Evolutionary conservation across 768 basidiomycete genomes (phyloP), one percentile per base, ranked within the genome.

Genomic region (Kwoniella pini): DNA sequence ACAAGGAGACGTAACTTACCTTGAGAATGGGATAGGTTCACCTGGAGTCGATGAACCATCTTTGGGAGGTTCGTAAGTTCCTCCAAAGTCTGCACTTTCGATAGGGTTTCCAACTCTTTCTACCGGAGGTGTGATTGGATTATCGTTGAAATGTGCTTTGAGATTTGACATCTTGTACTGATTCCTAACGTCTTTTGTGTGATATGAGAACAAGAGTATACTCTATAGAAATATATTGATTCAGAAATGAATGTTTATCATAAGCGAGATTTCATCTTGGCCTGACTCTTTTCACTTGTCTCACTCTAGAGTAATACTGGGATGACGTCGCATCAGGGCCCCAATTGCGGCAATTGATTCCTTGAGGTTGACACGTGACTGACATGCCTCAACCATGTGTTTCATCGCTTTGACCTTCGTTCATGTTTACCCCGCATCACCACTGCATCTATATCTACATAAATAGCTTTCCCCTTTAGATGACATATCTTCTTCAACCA

Each of bases 21-120:
- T 65, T 1, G 72, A 74, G 55, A 77, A 77, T 24, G 75, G 75
- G 43, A 77, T 74, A 7, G 71, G 64, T 30, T 64, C 60, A 12
- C 15, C 50, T 19, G 57, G 57, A 10, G 39, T 59, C 24, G n/a
- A 42, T 12, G 40, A n/a, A 5, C 39, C 59, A n/a, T 50, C 48
- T 22, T 43, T 57, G 2, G 48, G 39, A 3, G 30, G 21, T 36
- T 57, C 45, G 17, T 57, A 55, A 4, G 36, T 28, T 19, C 54
- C 56, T 27, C 51, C 52, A 15, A 36, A 51, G n/a, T n/a, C n/a
- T n/a, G n/a, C n/a, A 12, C 17, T 30, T 28, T 58, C 43, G 5
- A 51, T 45, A 26, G 40, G 21, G 15, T 56, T 53, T 11, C 57
- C 66, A 2, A 52, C 52, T 36, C 55, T 68, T 44, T 63, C 64